phyloP scores from a whole-genome alignment of 2,329 filamentous ascomycete genomes.

The Alternaria alternata region DNA sequence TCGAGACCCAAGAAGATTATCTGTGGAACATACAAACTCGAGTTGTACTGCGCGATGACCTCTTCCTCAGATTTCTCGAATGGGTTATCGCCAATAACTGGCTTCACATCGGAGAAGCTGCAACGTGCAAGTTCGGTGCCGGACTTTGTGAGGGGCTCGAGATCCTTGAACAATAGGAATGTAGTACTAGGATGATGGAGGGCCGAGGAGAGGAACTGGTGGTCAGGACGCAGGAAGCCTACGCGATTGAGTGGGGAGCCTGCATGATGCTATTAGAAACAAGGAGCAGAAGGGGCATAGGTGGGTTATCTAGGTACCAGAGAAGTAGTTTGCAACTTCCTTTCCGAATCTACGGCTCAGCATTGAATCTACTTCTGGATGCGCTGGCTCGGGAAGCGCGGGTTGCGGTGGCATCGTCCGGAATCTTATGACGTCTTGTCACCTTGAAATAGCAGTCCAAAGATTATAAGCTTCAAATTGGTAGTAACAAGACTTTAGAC shows the following conservation, averaged over 20 bases:
- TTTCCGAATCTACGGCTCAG: constrained; percentile 79
- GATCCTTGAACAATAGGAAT: constrained; percentile 81
- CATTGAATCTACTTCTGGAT: constrained; percentile 70
- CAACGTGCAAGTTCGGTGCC: constrained; percentile 72
- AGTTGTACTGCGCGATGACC: constrained; percentile 76
- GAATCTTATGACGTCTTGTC: neutral
- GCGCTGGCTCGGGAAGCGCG: constrained; percentile 65
- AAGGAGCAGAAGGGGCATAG: neutral
- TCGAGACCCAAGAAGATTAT: constrained; percentile 87
- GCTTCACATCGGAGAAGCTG: constrained; percentile 71
- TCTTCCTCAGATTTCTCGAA: constrained; percentile 78
- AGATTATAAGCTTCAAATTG: neutral
- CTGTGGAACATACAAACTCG: constrained; percentile 69
- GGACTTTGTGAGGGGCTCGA: constrained; percentile 75
- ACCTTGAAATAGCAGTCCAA: neutral
- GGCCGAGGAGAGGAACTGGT: constrained; percentile 73
- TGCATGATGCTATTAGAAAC: constrained; percentile 24
- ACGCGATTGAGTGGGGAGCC: constrained; percentile 80
- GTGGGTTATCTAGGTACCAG: constrained; percentile 51
- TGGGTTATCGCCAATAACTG: constrained; percentile 74
- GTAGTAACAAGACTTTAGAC: neutral
- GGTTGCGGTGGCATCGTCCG: constrained; percentile 50
- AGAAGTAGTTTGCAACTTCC: constrained; percentile 85
- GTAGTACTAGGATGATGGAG: constrained; percentile 70
- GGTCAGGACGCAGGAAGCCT: constrained; percentile 77